A percentile compares a stretch with the other conserved stretches of the same genome.
Conservation (phyloP, 345 rosid genomes). For the Isatis tinctoria region DNA sequence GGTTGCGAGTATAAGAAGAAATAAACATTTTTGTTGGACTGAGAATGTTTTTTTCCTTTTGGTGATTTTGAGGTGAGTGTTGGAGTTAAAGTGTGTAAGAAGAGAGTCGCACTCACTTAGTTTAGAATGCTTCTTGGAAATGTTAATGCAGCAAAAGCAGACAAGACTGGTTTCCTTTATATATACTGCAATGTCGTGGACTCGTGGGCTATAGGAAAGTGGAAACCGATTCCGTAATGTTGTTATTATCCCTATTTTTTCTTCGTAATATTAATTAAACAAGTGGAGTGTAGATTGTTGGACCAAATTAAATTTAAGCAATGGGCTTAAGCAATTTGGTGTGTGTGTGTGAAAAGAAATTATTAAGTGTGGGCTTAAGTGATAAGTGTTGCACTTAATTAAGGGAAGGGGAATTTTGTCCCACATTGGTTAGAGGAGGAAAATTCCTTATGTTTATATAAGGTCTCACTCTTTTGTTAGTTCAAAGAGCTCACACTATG, state of each 20-base stretch:
- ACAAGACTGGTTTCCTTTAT: conserved; percentile 30
- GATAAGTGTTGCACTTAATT: too few species aligned
- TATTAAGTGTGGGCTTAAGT: too few species aligned
- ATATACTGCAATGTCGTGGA: conserved; percentile 28
- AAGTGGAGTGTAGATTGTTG: conserved; percentile 28
- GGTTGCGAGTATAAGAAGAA: conserved; percentile 9
- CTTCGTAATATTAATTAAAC: not conserved
- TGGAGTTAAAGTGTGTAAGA: conserved; percentile 23
- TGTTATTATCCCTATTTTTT: not conserved
- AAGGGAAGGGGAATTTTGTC: too few species aligned
- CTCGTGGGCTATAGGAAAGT: conserved; percentile 27
- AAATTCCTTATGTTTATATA: too few species aligned
- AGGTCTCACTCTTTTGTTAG: too few species aligned
- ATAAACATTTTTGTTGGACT: conserved; percentile 31
- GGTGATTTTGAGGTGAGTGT: conserved; percentile 21
- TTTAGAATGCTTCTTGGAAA: conserved; percentile 28
- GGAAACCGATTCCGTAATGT: conserved; percentile 25
- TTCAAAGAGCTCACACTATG: too few species aligned
- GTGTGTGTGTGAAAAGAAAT: too few species aligned
- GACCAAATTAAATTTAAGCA: too few species aligned
- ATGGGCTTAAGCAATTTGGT: too few species aligned
- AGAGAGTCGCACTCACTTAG: conserved; percentile 29
- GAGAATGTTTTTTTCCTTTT: not conserved
- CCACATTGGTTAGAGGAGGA: too few species aligned
- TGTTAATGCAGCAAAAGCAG: conserved; percentile 37